Base-by-base conservation (phyloP, 768 basidiomycete species). In the Psilocybe sp. region DNA sequence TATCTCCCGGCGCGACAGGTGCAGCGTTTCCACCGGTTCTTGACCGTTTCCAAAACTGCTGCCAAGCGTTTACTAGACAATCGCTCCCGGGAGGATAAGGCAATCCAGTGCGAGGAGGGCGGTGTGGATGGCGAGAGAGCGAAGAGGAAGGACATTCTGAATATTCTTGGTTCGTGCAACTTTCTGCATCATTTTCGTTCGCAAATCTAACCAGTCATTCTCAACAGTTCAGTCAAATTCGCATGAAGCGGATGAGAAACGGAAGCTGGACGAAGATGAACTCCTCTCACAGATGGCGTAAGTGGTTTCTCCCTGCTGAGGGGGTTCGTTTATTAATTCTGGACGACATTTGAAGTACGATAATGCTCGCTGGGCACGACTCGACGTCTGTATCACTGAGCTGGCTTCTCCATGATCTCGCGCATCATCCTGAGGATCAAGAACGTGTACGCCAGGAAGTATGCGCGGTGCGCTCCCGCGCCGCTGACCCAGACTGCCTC, bases 311-410 rank as follows among this genome's bases (percentile, higher is more conserved):
- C n/a, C n/a, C n/a, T n/a, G n/a, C n/a, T n/a, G n/a, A n/a, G n/a
- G n/a, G n/a, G n/a, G n/a, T n/a, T n/a, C n/a, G n/a, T n/a, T n/a
- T n/a, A n/a, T 40, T 6, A 14, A n/a, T 12, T 15, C 9, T 15
- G 6, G 23, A 4, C 9, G 14, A 46, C 34, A 13, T 18, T 10
- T 37, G 16, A 20, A 51, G 50, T 10, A 51, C 50, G 12, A 51
- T 51, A 18, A 52, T 55, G 46, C 40, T 55, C 13, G 53, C 53
- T 5, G 53, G 46, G 4, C 53, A 55, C 31, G 53, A 55, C 16
- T 51, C 53, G 28, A 51, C 49, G 1, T 40, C 53, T 8, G 51
- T 46, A 23, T 45, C 49, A 5, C 50, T 55, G 4, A 51, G 44
- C 14, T 55, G 53, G 53, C 28, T 51, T 10, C 19, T 55, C 28